These are phyloP conservation scores for Escovopsis sp. DNA, from an alignment of 2,329 filamentous ascomycete genomes.

Conservation along the genomic window DNA sequence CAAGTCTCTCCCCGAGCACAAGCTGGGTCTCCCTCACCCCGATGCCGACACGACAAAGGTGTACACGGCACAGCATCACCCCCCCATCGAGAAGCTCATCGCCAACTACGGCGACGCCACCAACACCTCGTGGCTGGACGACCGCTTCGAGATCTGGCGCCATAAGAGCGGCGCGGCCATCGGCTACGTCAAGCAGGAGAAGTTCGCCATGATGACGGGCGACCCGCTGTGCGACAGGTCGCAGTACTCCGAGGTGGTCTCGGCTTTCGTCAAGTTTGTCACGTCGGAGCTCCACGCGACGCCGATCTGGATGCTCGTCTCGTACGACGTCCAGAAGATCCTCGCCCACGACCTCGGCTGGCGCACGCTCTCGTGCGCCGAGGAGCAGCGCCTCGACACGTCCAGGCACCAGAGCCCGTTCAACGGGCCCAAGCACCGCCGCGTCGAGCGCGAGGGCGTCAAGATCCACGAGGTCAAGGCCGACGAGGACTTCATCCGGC, in stretches of 20 bases:
- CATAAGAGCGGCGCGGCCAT: conserved; percentile 74
- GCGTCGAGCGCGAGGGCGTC: conserved; percentile 70
- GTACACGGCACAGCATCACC: conserved; percentile 39
- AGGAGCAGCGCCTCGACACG: conserved; percentile 76
- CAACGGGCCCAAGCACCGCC: conserved; percentile 60
- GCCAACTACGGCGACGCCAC: conserved; percentile 92
- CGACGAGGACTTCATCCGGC: conserved; percentile 54
- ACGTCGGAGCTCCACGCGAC: conserved; percentile 55
- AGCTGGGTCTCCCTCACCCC: conserved; percentile 60
- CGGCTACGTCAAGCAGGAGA: conserved; percentile 62
- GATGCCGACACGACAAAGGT: conserved; percentile 60
- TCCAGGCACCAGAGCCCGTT: conserved; percentile 47
- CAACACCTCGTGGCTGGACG: conserved; percentile 87
- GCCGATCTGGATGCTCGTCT: conserved; percentile 82
- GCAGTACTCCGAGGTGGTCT: conserved; percentile 62
- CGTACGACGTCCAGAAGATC: conserved; percentile 61
- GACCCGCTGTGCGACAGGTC: conserved; percentile 70
- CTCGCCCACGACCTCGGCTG: conserved; percentile 70
- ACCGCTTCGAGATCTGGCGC: conserved; percentile 77
- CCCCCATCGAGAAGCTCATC: conserved; percentile 72
- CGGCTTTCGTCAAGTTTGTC: conserved; percentile 61
- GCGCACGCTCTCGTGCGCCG: conserved; percentile 77
- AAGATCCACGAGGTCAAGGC: conserved; percentile 60
- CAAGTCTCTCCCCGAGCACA: conserved; percentile 62
- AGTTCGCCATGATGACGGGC: conserved; percentile 72